These are phyloP conservation scores for Metschnikowia hibisci DNA, from an alignment of 805 yeast genomes.

Conservation along the genomic window DNA sequence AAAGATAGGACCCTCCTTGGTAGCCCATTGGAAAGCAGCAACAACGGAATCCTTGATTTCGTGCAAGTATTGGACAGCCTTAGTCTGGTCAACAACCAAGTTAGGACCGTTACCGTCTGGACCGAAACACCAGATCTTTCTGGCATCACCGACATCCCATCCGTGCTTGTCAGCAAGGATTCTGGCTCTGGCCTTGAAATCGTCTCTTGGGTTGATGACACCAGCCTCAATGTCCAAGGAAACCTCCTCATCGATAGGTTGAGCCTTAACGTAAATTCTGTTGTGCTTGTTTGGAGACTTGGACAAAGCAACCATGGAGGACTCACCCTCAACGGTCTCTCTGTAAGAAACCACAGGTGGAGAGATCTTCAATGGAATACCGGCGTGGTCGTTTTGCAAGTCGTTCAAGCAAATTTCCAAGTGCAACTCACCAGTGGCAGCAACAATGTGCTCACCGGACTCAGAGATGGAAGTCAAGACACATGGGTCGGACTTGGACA, in stretches of 20 bases:
- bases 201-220: conserved; percentile 91
- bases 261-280: conserved; percentile 98
- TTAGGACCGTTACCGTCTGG: conserved; percentile 99
- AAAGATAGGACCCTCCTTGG: conserved; percentile 98
- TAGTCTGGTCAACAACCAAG: conserved; percentile 98
- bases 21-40: conserved; percentile 99
- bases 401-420: conserved; percentile 96
- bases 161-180: conserved; percentile 97
- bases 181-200: conserved; percentile 99
- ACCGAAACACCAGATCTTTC: conserved; percentile 99
- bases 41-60: conserved; percentile 99
- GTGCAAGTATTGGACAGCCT: conserved; percentile 98
- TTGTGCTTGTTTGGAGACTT: conserved; percentile 99
- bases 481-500: conserved; percentile 99
- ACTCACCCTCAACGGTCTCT: conserved; percentile 94
- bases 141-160: conserved; percentile 99
- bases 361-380: conserved; percentile 96
- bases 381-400: conserved; percentile 98
- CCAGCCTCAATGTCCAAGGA: conserved; percentile 90
- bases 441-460: conserved; percentile 99
- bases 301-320: conserved; percentile 93
- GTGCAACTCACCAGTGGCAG: conserved; percentile 99
- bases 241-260: conserved; percentile 93
- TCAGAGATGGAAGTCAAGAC: conserved; percentile 81
- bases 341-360: conserved; percentile 98